Evolutionary conservation across 768 basidiomycete genomes (phyloP), one percentile per base, ranked within the genome.

Genomic region (Phallus indusiatus): DNA sequence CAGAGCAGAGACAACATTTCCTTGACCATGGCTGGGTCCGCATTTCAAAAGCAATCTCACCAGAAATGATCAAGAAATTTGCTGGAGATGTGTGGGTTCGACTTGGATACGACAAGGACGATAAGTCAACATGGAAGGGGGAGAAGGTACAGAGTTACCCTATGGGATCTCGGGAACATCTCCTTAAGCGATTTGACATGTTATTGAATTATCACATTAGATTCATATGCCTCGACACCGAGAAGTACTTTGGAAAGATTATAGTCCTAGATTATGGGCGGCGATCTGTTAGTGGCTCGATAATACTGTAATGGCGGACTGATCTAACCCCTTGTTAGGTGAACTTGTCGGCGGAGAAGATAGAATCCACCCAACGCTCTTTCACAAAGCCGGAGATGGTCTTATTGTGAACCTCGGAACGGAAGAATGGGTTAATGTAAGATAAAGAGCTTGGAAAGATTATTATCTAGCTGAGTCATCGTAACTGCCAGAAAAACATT

Each of bases 341-440:
- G 21, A 84, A 60, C 71, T 84, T 18, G 72, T 84, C 12, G 83
- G 82, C 12, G 82, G 81, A 5, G 81, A 79, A 65, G 82, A 81
- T 4, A 74, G 83, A 46, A 78, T 84, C 60, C 73, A 81, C 61
- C 73, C 75, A 49, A 67, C 53, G 2, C 36, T 72, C n/a, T 71
- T 72, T 18, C 73, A 75, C 57, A 65, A 70, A 14, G 84, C 82
- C 81, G 76, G 77, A 33, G 80, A 83, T 70, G 78, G 78, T 34
- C 82, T 84, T 67, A 84, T 84, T 62, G 78, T 84, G 49, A 85
- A 84, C 65, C 70, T 85, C 18, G 83, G 83, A 20, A 75, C 71
- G 14, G 73, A 76, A 7, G 75, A 76, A 47, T 68, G 53, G 53
- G 36, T 14, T 21, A 36, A 54, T 54, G 53, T 54, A 35, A 54